Base-by-base conservation (phyloP, 805 yeast species). In the Metschnikowia chrysomelidarum region DNA sequence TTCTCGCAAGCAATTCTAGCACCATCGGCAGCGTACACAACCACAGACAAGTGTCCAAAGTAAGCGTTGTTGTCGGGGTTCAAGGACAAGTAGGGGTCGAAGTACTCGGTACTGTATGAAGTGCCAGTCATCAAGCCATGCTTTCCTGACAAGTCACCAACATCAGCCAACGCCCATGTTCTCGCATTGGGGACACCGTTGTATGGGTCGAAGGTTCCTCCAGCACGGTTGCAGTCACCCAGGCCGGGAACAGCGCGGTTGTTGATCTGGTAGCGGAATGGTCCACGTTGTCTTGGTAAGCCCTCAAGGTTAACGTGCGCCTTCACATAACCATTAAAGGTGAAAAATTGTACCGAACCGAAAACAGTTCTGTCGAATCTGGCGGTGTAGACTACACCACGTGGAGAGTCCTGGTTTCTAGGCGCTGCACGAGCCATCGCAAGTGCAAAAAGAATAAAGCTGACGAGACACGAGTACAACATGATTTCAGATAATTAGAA, bases 241-340 rank as follows among this genome's bases (percentile, higher is more conserved):
- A 56, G 47, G 7, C 56, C 23, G 5, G 70, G 70, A 19, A 66
- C 67, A 7, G 67, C 59, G 19, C 39, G 31, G 32, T 55, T 49
- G 46, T 66, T 69, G 36, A 66, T 53, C 46, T 62, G 69, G 56
- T 66, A 66, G 27, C 52, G 36, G 56, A 62, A 66, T 24, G 69
- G 67, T 14, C 69, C 69, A 16, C 67, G 67, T 2, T 41, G 19
- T 9, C 43, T 19, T 9, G 70, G 70, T 43, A 66, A 59, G 14
- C 54, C 57, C 15, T 65, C 67, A 19, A 64, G 32, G 30, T 63
- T 53, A 12, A 64, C 64, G 13, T 43, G 30, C 8, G 64, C 63
- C 27, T 39, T 40, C 16, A 64, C 64, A 9, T 59, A 41, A 11
- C 69, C 69, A 38, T 61, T 54, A 20, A 40, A 19, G 24, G 56